Base-by-base conservation (phyloP, 1,284 basidiomycete genomes). In the Cryptococcus wingfieldii region DNA sequence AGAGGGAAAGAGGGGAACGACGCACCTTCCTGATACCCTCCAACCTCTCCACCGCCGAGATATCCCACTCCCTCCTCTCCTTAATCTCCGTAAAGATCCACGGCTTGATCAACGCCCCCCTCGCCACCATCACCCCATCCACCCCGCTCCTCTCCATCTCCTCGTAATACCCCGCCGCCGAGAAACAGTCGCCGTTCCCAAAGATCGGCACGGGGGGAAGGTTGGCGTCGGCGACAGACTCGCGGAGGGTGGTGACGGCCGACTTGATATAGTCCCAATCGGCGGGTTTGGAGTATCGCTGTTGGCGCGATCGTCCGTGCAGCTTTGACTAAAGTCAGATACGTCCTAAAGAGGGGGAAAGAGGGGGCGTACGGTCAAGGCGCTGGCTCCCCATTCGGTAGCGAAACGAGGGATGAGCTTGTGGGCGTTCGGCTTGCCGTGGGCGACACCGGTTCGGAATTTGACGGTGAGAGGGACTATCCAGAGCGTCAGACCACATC, bases 31-130 rank as follows among this genome's bases (percentile, higher is more conserved):
- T 82, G 55, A 95, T 82, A 41, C 90, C 80, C 51, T 95, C 92
- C 38, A 98, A 79, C n/a, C 95, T 81, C 78, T 98, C 95, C 1
- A 87, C 80, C 12, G 90, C 84, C 60, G 85, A 88, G 69, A 98
- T 98, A 69, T 98, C 94, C 94, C 94, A 97, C 68, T 95, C 91
- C 48, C 89, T 77, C 34, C 80, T 81, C 71, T 98, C 94, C 70
- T 93, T 89, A 71, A 98, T 86, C 77, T 98, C 95, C 1, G 93
- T 97, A 55, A 97, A 97, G 56, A 94, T 86, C 91, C 91, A 94
- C 1, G 91, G 81, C 67, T 98, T 98, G 78, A 98, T 97, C 55
- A 98, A 80, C 0, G 93, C 95, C 0, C 95, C 95, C 27, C 95
- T 82, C 1, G 87, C 95, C 42, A 98, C 83, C 95, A 98, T 98